phyloP scores from a whole-genome alignment of 192 early-diverging fungal species.

The Gryganskiella cystojenkinii region DNA sequence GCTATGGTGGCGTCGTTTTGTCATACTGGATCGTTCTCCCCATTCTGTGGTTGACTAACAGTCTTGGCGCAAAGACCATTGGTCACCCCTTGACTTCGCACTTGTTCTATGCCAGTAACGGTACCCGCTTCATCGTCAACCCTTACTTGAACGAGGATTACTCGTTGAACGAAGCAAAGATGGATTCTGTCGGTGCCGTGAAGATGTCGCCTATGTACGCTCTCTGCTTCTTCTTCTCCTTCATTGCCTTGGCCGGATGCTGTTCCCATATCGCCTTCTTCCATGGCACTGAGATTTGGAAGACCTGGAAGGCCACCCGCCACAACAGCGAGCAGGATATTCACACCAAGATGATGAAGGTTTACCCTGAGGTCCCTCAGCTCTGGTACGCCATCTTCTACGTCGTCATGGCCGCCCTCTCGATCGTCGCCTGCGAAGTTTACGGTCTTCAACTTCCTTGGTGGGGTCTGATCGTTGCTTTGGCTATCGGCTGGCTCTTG shows the following conservation, averaged over 20 bases:
- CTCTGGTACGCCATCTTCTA: constrained; percentile 60
- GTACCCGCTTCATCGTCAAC: not conserved
- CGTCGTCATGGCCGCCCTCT: constrained; percentile 31
- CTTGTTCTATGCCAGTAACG: constrained; percentile 3
- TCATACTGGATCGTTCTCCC: constrained; percentile 46
- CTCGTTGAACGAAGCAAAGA: constrained; percentile 36
- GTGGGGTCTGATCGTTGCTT: constrained; percentile 55
- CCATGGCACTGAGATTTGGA: constrained; percentile 65
- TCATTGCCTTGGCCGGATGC: constrained; percentile 61
- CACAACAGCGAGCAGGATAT: constrained; percentile 26
- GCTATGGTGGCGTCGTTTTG: constrained; percentile 29
- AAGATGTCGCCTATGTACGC: constrained; percentile 49
- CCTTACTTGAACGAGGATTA: constrained; percentile 49
- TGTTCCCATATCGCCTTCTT: constrained; percentile 65
- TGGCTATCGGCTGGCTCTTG: constrained; percentile 47
- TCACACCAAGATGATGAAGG: constrained; percentile 74
- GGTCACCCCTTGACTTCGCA: not conserved
- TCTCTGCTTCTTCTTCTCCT: constrained; percentile 57
- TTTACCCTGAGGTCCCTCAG: constrained; percentile 62
- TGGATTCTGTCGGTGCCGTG: constrained; percentile 51
- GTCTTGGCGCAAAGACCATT: constrained; percentile 28
- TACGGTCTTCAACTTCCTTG: constrained; percentile 53
- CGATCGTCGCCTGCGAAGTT: constrained; percentile 36
- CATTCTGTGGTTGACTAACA: constrained; percentile 43
- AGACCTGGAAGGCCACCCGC: constrained; percentile 31